Evolutionary conservation across 169 alveolate species (phyloP).

Genomic region (Cryptosporidium sp.): DNA sequence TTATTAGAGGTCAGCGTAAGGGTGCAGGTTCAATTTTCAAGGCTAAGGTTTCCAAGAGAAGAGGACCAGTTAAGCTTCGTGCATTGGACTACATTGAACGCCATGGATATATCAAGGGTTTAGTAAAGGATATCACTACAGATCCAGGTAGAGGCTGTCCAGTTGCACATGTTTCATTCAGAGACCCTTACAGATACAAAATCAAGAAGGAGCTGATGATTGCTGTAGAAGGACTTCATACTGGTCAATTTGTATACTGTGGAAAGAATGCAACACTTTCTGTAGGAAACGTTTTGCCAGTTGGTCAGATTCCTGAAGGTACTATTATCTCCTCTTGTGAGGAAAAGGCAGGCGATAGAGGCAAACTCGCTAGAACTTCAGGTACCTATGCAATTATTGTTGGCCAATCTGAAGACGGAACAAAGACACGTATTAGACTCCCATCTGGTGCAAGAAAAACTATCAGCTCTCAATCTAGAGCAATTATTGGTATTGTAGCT

Average conservation of each 20-base stretch:
- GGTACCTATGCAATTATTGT: conserved; percentile 94
- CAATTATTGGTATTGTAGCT: conserved; percentile 98
- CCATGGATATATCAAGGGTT: conserved; percentile 95
- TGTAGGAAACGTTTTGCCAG: conserved; percentile 97
- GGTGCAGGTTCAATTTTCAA: conserved; percentile 96
- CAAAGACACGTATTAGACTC: conserved; percentile 95
- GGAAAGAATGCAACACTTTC: conserved; percentile 96
- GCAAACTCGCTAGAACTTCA: conserved; percentile 97
- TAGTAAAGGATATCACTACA: conserved; percentile 96
- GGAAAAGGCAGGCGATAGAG: conserved; percentile 98
- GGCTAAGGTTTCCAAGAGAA: conserved; percentile 93
- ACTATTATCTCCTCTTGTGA: conserved; percentile 96
- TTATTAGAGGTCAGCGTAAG: conserved; percentile 94
- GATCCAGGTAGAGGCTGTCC: conserved; percentile 99
- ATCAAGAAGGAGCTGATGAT: conserved; percentile 94
- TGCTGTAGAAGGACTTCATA: conserved; percentile 98
- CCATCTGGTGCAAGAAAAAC: conserved; percentile 99
- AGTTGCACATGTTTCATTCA: conserved; percentile 94
- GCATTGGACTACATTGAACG: conserved; percentile 89
- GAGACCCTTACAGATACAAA: conserved; percentile 96
- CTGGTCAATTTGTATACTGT: conserved; percentile 98
- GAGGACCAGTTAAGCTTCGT: conserved; percentile 97
- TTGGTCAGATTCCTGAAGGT: conserved; percentile 98
- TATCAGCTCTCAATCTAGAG: conserved; percentile 91
- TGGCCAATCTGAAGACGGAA: conserved; percentile 96